Evolutionary conservation across 768 basidiomycete genomes (phyloP), one percentile per base, ranked within the genome.

Genomic region (Boletus rubropictus): DNA sequence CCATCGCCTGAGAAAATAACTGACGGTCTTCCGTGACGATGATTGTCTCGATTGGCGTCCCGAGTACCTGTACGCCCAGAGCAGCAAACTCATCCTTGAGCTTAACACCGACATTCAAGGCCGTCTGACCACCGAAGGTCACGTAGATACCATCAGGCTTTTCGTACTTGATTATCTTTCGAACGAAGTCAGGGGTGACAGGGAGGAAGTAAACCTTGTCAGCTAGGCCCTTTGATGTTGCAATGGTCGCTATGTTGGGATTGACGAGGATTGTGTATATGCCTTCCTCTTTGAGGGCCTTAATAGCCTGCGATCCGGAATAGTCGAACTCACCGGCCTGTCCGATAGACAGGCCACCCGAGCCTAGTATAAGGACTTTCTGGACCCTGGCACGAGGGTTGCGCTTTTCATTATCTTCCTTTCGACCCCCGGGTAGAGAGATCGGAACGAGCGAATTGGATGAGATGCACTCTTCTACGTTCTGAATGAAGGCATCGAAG

Each of bases 261-360:
- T 98, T 98, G 58, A 99, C 81, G 66, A 99, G 83, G 68, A 99
- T 92, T 49, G 96, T 99, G 71, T 96, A 98, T 62, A 99, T 98
- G 28, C 96, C 96, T 65, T 98, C 96, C 64, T 91, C 91, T 71
- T 98, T 98, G 55, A 99, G 78, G 9, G 96, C 96, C 70, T 99
- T 99, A 78, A 99, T 95, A 11, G 96, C 95, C 66, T 99, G 96
- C 32, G 92, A 95, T 52, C 96, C 96, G 0, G 96, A 98, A 72
- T 99, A 99, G 70, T 99, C 96, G 70, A 99, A 99, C 69, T 99
- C 96, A 56, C 96, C 96, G 1, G 96, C 96, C 65, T 99, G 96
- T 41, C 96, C 96, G 55, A 99, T 99, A 10, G 94, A 97, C 17
- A 99, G 74, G 53, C 96, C 96, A 24, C 96, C 96, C 6, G 95